Evolutionary conservation across 2,329 filamentous ascomycete genomes (phyloP).

Genomic region (Penicillium aurantiogriseum): DNA sequence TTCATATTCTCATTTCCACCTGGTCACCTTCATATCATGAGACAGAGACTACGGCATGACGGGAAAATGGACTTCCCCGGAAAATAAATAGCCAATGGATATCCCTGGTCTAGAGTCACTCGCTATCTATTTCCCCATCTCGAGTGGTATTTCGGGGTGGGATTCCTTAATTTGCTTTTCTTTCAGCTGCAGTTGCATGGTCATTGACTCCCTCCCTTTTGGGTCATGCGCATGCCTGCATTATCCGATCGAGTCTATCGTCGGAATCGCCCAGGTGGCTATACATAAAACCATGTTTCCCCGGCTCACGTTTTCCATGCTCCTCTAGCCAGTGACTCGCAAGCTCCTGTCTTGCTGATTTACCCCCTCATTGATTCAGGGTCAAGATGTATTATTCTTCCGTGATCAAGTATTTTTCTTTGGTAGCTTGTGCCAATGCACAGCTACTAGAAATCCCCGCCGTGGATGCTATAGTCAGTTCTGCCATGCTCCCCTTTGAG

Average conservation of each 20-base stretch:
- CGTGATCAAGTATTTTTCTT: constrained; percentile 9
- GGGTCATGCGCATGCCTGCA: constrained; percentile 16
- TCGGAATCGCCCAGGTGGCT: background rate
- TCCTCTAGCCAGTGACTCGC: background rate
- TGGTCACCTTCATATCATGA: constrained; percentile 17
- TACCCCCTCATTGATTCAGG: background rate
- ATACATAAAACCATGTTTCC: constrained; percentile 16
- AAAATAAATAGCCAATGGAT: constrained; percentile 5
- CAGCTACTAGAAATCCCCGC: constrained; percentile 20
- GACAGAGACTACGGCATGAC: constrained; percentile 17
- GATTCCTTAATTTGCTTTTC: constrained; percentile 9
- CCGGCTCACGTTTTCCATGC: background rate
- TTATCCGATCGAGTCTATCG: constrained; percentile 2
- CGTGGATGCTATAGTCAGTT: constrained; percentile 19
- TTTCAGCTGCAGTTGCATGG: constrained; percentile 1
- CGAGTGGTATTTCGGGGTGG: constrained; percentile 21
- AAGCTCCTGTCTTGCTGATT: background rate
- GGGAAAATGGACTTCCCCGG: background rate
- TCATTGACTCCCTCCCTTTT: constrained; percentile 1
- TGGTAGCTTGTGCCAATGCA: constrained; percentile 21
- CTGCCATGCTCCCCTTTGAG: constrained; percentile 16
- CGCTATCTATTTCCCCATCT: constrained; percentile 18
- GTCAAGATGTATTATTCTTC: constrained; percentile 20
- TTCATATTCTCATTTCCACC: constrained; percentile 14
- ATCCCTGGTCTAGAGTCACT: constrained; percentile 14